Base-by-base conservation (phyloP, 108 stramenopile genomes). In the Nannochloropsis salina region DNA sequence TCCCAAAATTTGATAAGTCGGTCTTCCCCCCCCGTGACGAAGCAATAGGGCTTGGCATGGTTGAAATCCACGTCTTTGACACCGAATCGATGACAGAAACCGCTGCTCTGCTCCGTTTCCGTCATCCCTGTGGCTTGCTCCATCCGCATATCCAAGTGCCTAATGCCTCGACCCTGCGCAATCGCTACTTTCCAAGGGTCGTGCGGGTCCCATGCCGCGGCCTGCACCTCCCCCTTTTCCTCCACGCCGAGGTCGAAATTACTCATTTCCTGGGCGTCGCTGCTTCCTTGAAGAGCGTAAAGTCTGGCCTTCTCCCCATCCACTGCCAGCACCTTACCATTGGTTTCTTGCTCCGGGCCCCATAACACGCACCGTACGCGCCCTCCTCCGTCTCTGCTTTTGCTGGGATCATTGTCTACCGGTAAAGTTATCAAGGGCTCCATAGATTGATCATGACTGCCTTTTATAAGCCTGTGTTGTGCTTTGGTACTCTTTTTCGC, bases 1-100 rank as follows among this genome's bases (percentile, higher is more conserved):
- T 99, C 98, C 96, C 97, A 99, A 88, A 99, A 97, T 86, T 97
- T 96, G 80, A 99, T 79, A 41, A 94, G 84, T 2, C 96, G 94
- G 86, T 99, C 99, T 85, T 95, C 93, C 20, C 97, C 97, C 5
- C 92, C 84, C 9, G 99, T 97, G 9, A 92, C 92, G 79, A 98
- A 85, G 41, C 93, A 91, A 82, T 94, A 91, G 1, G 97, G 95
- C 85, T 95, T 95, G 89, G 97, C 94, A 80, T 95, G 99, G 92
- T 98, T 98, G 90, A 95, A 98, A 91, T 96, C 94, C 43, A 99
- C 6, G 81, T 84, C 87, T 6, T 87, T 42, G 22, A 88, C 90
- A 31, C 85, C 85, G 82, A 43, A 82, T 21, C 91, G 79, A 85
- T 90, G 89, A 10, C 82, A 18, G 81, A 61, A 11, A 31, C 80